Conservation (phyloP, 2,329 filamentous ascomycete genomes). For the Periconia digitata region DNA sequence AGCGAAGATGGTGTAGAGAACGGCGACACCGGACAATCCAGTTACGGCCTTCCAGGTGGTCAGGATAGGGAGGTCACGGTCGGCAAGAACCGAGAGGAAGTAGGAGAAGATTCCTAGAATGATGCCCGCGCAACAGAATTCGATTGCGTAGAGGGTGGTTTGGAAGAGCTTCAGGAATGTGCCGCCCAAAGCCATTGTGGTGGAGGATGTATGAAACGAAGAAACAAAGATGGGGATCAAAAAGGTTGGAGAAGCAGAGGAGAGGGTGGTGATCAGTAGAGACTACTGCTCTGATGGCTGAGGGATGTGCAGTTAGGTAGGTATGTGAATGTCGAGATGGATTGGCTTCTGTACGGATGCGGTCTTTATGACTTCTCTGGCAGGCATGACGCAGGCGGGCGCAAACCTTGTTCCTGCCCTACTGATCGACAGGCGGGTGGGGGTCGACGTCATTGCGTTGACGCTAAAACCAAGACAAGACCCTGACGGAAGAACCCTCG, state of each 20-base stretch:
- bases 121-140: conserved; percentile 72
- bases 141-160: conserved; percentile 71
- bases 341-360: too few species aligned
- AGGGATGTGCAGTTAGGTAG: too few species aligned
- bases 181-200: conserved; percentile 60
- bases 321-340: neutral
- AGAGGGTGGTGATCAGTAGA: too few species aligned
- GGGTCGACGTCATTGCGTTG: conserved; percentile 5
- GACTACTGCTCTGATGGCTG: too few species aligned
- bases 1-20: conserved; percentile 74
- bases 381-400: conserved; percentile 12
- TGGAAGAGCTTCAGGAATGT: conserved; percentile 69
- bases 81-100: conserved; percentile 73
- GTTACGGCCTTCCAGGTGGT: conserved; percentile 72
- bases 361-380: conserved; percentile 1
- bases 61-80: conserved; percentile 65
- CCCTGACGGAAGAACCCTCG: neutral
- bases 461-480: neutral
- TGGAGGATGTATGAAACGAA: neutral
- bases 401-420: conserved; percentile 7
- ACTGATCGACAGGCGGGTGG: conserved; percentile 2
- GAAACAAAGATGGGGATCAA: conserved; percentile 2
- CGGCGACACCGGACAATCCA: conserved; percentile 69
- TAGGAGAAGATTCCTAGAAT: conserved; percentile 78
- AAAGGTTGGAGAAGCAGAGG: neutral